These are phyloP conservation scores for Syncephalis plumigaleata DNA, from an alignment of 371 early-diverging fungal species.

Conservation along the genomic window DNA sequence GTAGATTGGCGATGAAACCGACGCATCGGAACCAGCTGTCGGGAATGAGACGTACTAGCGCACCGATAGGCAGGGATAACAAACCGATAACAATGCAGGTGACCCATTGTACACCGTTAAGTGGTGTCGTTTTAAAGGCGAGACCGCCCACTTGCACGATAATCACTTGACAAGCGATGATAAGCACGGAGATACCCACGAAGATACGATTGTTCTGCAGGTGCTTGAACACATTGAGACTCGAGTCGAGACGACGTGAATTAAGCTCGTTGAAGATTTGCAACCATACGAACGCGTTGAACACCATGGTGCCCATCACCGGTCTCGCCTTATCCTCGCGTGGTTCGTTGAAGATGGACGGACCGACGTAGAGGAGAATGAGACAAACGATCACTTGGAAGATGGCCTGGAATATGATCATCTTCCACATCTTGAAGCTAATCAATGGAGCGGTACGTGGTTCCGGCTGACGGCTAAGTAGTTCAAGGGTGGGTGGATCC, in stretches of 20 bases:
- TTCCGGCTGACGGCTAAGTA: slow-evolving; percentile 40
- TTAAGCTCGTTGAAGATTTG: slow-evolving; percentile 65
- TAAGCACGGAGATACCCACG: slow-evolving; percentile 29
- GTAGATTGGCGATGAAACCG: slow-evolving; percentile 5
- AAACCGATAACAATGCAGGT: slow-evolving; percentile 42
- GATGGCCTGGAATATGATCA: slow-evolving; percentile 40
- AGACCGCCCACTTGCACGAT: slow-evolving; percentile 41
- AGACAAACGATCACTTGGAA: slow-evolving; percentile 39
- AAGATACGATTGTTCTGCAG: slow-evolving; percentile 36
- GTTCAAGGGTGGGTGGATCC: slow-evolving; percentile 44
- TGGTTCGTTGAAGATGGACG: slow-evolving; percentile 13
- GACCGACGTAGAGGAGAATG: slow-evolving; percentile 28
- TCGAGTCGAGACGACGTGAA: slow-evolving; percentile 44
- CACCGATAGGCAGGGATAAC: slow-evolving; percentile 50
- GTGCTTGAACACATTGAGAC: slow-evolving; percentile 38
- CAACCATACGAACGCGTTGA: slow-evolving; percentile 62
- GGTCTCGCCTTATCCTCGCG: slow-evolving; percentile 1
- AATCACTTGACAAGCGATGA: slow-evolving; percentile 30
- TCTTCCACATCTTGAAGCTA: slow-evolving; percentile 48
- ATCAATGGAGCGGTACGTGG: slow-evolving; percentile 40
- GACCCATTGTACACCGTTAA: slow-evolving; percentile 38
- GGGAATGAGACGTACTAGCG: slow-evolving; percentile 41
- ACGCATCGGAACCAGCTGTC: slow-evolving; percentile 13
- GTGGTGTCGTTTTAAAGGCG: slow-evolving; percentile 32
- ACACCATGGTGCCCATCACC: slow-evolving; percentile 36